Percentiles rank a stretch among this genome's conserved stretches.
These are phyloP conservation scores for Syncephalis fuscata DNA, from an alignment of 371 early-diverging fungal species.

Conservation along the genomic window DNA sequence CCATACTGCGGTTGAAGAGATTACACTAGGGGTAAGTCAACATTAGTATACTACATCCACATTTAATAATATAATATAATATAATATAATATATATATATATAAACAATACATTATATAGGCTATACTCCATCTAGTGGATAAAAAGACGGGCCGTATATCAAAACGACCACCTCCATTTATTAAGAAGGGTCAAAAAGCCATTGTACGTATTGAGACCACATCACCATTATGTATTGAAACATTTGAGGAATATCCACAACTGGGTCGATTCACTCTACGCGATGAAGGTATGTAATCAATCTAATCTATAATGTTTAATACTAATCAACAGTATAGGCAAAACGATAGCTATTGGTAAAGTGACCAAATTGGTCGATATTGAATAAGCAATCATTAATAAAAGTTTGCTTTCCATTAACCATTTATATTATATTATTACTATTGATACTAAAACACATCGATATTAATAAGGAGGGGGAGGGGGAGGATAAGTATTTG, in stretches of 20 bases:
- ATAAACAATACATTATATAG: slow-evolving; percentile 2
- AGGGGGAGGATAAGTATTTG: slow-evolving; percentile 5
- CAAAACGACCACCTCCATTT: slow-evolving; percentile 78
- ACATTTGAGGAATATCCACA: slow-evolving; percentile 76
- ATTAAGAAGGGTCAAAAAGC: slow-evolving; percentile 76
- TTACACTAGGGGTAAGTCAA: slow-evolving; percentile 35
- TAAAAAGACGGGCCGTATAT: slow-evolving; percentile 69
- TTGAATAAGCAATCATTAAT: no score
- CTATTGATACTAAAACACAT: no score
- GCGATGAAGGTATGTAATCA: slow-evolving; percentile 64
- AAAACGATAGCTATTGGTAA: slow-evolving; percentile 94
- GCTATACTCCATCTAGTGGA: slow-evolving; percentile 80
- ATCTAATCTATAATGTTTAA: not conserved
- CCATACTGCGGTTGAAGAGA: slow-evolving; percentile 79
- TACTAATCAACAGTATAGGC: slow-evolving; percentile 13
- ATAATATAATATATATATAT: slow-evolving; percentile 1
- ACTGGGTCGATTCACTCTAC: slow-evolving; percentile 90
- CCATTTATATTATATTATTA: no score
- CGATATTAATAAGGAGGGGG: no score
- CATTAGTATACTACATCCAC: not conserved
- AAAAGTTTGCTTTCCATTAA: no score
- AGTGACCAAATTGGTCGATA: slow-evolving; percentile 56
- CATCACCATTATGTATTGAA: slow-evolving; percentile 71
- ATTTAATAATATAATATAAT: not conserved
- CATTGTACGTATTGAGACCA: slow-evolving; percentile 68